A percentile compares a stretch with the other conserved stretches of the same genome.
These are phyloP conservation scores for Mortierella sp. DNA, from an alignment of 371 early-diverging fungal genomes.

Conservation along the genomic window DNA sequence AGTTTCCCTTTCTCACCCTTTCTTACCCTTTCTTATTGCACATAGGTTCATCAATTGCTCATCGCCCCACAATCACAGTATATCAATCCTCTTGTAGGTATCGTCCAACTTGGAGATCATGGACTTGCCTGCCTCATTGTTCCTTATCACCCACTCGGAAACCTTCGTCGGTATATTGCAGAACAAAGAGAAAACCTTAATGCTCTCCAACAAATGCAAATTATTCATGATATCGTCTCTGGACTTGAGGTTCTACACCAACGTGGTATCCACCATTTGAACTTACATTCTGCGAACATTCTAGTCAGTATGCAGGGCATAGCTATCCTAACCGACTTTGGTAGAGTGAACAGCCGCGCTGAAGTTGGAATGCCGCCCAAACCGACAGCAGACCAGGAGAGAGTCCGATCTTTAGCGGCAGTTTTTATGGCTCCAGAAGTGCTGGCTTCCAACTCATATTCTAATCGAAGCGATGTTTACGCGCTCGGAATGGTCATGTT, in stretches of 20 bases:
- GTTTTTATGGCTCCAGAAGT: slow-evolving; percentile 53
- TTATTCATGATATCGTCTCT: slow-evolving; percentile 46
- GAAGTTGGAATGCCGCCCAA: slow-evolving; percentile 52
- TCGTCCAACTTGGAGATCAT: slow-evolving; percentile 50
- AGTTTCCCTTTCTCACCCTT: background rate
- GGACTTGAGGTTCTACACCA: slow-evolving; percentile 48
- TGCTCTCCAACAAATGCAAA: slow-evolving; percentile 43
- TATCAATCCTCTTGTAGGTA: slow-evolving; percentile 34
- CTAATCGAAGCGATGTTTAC: slow-evolving; percentile 47
- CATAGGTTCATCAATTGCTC: slow-evolving; percentile 46
- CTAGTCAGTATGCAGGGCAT: slow-evolving; percentile 37
- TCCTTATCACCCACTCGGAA: slow-evolving; percentile 47
- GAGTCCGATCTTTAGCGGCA: slow-evolving; percentile 34
- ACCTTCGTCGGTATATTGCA: slow-evolving; percentile 44
- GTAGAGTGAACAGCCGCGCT: slow-evolving; percentile 33
- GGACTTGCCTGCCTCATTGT: slow-evolving; percentile 41
- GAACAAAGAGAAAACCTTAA: slow-evolving; percentile 35
- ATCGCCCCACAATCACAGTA: slow-evolving; percentile 39
- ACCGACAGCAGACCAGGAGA: slow-evolving; percentile 33
- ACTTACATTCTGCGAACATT: slow-evolving; percentile 49
- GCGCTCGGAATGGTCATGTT: slow-evolving; percentile 56
- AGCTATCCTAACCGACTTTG: slow-evolving; percentile 47
- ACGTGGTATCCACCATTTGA: slow-evolving; percentile 40
- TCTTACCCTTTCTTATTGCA: background rate
- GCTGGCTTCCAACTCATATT: slow-evolving; percentile 38